Percentiles rank a stretch among this genome's conserved stretches.
Conservation (phyloP, 345 rosid genomes). For the Gossypium thurberi region DNA sequence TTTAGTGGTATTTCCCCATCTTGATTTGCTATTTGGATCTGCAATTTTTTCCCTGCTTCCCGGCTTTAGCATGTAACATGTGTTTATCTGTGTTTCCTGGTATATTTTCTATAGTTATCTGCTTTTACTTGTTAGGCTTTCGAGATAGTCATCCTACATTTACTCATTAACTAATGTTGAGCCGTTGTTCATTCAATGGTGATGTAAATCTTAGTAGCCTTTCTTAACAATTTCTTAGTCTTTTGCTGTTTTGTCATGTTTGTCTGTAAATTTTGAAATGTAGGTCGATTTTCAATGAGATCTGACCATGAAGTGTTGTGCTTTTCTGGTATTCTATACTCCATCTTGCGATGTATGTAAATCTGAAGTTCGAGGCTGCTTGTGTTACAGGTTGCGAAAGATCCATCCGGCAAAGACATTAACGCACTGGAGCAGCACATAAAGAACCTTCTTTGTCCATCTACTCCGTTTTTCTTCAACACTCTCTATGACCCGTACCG, state of each 20-base stretch:
- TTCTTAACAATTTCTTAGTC: neutral
- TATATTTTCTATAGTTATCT: neutral
- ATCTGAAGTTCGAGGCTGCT: neutral
- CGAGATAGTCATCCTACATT: neutral
- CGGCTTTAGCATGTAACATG: neutral
- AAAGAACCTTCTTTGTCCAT: conserved; percentile 67
- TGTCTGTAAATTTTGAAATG: neutral
- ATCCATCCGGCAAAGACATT: conserved; percentile 73
- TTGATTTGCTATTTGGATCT: conserved; percentile 13
- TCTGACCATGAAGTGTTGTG: neutral
- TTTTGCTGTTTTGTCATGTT: neutral
- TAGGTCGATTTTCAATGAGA: neutral
- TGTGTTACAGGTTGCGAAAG: conserved; percentile 64
- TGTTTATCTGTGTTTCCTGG: neutral
- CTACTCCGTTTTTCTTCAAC: conserved; percentile 83
- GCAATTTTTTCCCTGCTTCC: neutral
- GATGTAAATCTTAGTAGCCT: neutral
- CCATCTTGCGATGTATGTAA: neutral
- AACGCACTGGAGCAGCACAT: conserved; percentile 91
- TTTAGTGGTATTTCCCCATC: neutral
- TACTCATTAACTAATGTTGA: neutral
- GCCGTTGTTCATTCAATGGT: neutral
- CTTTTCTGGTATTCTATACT: neutral
- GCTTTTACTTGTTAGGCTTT: conserved; percentile 3
- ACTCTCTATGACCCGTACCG: conserved; percentile 83